Evolutionary conservation across 2,329 filamentous ascomycete species (phyloP).

Genomic region (Fusarium algeriense): DNA sequence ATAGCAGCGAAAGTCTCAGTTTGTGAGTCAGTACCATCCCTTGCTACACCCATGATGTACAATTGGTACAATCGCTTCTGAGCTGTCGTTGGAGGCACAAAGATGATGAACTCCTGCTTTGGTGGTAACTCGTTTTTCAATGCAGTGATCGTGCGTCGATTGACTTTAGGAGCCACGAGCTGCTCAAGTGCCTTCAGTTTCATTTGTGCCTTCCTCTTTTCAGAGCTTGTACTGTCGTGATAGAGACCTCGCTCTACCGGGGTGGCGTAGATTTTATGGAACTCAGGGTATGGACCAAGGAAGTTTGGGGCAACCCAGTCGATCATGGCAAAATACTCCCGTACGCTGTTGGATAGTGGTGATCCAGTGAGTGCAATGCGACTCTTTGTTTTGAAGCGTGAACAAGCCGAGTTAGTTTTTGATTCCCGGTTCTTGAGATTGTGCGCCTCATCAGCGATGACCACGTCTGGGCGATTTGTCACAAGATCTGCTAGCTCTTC

Average conservation of each 20-base stretch:
- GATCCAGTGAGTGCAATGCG: slow-evolving; percentile 90
- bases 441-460: slow-evolving; percentile 90
- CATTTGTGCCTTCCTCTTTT: slow-evolving; percentile 72
- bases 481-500: slow-evolving; percentile 61
- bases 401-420: slow-evolving; percentile 65
- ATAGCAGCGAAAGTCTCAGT: slow-evolving; percentile 53
- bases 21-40: slow-evolving; percentile 9
- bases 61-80: slow-evolving; percentile 73
- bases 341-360: slow-evolving; percentile 84
- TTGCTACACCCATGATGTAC: slow-evolving; percentile 53
- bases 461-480: slow-evolving; percentile 73
- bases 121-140: slow-evolving; percentile 75
- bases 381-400: slow-evolving; percentile 72
- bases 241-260: slow-evolving; percentile 81
- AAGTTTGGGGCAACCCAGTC: slow-evolving; percentile 87
- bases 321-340: slow-evolving; percentile 89
- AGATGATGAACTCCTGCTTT: slow-evolving; percentile 87
- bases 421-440: slow-evolving; percentile 75
- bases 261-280: slow-evolving; percentile 75
- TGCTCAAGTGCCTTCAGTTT: slow-evolving; percentile 77
- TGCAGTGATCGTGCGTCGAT: slow-evolving; percentile 76
- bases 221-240: slow-evolving; percentile 66
- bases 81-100: slow-evolving; percentile 73
- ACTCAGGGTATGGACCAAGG: slow-evolving; percentile 76
- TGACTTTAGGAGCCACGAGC: slow-evolving; percentile 81